Evolutionary conservation across 768 basidiomycete genomes (phyloP).

Genomic region (Pisolithus orientalis): DNA sequence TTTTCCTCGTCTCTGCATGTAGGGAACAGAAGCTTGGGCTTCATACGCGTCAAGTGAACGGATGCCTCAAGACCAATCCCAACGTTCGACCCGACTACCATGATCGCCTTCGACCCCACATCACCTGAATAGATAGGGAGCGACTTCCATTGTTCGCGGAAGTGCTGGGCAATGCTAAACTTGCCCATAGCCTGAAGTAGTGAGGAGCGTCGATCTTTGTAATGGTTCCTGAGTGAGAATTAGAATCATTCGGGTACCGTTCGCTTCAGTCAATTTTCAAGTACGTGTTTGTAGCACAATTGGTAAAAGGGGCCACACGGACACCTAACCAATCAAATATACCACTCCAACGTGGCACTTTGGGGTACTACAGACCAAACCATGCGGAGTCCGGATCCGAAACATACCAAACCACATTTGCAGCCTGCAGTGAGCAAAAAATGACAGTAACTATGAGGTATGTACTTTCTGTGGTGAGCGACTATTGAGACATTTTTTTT

Average conservation of each 20-base stretch:
- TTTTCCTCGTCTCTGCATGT: conserved; percentile 28
- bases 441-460: no score
- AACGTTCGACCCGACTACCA: conserved; percentile 47
- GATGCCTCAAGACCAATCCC: conserved; percentile 29
- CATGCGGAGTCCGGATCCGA: no score
- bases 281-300: no score
- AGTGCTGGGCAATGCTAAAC: conserved; percentile 8
- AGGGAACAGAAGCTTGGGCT: conserved; percentile 25
- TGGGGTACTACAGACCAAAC: no score
- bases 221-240: background rate
- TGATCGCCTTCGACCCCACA: conserved; percentile 40
- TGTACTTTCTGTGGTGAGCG: no score
- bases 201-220: background rate
- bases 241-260: no score
- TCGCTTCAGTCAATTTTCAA: no score
- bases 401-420: no score
- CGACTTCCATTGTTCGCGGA: conserved; percentile 19
- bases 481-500: background rate
- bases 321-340: no score
- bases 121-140: conserved; percentile 22
- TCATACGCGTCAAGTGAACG: conserved; percentile 27
- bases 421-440: no score
- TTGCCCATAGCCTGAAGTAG: conserved; percentile 7
- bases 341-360: no score
- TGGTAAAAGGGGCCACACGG: no score